phyloP scores from a whole-genome alignment of 257 asterid species.

The Gentiana dahurica region DNA sequence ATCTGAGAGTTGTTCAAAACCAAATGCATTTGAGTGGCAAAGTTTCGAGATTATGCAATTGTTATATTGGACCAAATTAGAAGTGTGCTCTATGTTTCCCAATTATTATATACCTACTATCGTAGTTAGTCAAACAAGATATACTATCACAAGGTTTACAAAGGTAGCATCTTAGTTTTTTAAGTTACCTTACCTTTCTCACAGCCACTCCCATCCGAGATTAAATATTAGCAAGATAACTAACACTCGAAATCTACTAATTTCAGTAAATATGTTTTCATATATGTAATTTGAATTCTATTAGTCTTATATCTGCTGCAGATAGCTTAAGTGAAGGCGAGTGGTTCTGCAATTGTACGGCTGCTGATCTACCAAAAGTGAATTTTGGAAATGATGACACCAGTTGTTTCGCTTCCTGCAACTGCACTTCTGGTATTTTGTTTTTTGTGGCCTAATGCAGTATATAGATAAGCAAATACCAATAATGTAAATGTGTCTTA shows the following conservation, averaged over 20 bases:
- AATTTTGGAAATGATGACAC: conserved; percentile 28
- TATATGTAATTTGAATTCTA: conserved; percentile 12
- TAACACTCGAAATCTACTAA: background rate
- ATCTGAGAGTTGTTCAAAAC: no score
- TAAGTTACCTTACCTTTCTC: background rate
- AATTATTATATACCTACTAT: no score
- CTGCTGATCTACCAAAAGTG: conserved; percentile 59
- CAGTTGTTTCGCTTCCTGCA: conserved; percentile 69
- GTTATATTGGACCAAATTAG: no score
- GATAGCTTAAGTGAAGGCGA: conserved; percentile 38
- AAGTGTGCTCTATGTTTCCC: no score
- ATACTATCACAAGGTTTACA: no score
- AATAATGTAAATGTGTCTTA: background rate
- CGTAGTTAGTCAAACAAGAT: no score
- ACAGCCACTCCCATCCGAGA: background rate
- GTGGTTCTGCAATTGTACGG: conserved; percentile 63
- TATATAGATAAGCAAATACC: background rate
- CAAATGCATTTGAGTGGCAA: no score
- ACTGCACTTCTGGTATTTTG: conserved; percentile 62
- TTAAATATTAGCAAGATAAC: no score
- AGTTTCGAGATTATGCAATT: no score
- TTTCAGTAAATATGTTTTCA: background rate
- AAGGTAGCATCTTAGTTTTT: no score
- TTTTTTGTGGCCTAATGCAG: conserved; percentile 8
- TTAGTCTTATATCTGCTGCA: conserved; percentile 22